Conservation (phyloP, 2,329 filamentous ascomycete genomes). For the Aureobasidium sp. region DNA sequence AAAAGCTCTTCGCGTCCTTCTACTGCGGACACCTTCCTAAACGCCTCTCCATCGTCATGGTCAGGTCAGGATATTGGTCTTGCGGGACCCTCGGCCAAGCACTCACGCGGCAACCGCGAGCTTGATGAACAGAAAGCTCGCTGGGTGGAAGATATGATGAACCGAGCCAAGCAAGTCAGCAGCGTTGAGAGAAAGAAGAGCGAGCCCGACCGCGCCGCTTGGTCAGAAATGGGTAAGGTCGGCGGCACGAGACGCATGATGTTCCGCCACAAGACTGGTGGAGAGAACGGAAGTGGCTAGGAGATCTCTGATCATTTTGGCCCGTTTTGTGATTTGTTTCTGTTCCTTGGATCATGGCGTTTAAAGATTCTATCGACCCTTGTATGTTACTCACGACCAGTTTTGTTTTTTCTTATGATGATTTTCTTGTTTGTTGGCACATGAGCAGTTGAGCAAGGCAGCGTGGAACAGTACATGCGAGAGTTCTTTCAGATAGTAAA, state of each 20-base stretch:
- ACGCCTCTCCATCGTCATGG: conserved; percentile 23
- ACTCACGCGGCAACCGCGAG: neutral
- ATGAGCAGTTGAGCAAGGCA: neutral
- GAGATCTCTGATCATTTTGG: neutral
- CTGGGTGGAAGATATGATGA: conserved; percentile 78
- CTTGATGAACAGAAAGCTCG: conserved; percentile 61
- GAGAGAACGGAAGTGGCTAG: neutral
- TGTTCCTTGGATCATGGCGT: too few species aligned
- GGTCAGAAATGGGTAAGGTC: conserved; percentile 63
- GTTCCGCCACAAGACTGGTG: neutral
- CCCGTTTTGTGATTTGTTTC: neutral
- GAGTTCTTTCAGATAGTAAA: too few species aligned
- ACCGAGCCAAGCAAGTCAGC: conserved; percentile 65
- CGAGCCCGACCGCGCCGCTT: conserved; percentile 25
- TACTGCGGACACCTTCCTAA: conserved; percentile 17
- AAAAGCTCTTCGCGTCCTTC: conserved; percentile 13
- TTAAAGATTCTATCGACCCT: neutral
- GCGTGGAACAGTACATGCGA: neutral
- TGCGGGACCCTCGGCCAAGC: conserved; percentile 57
- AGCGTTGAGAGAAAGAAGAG: conserved; percentile 39
- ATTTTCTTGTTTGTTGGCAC: neutral
- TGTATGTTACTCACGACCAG: neutral
- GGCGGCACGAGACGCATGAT: conserved; percentile 64
- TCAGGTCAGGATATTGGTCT: conserved; percentile 49
- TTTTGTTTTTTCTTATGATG: neutral